Percentiles rank a stretch among this genome's conserved stretches.
Conservation (phyloP, 139 green algal genomes). For the Pleodorina starrii region DNA sequence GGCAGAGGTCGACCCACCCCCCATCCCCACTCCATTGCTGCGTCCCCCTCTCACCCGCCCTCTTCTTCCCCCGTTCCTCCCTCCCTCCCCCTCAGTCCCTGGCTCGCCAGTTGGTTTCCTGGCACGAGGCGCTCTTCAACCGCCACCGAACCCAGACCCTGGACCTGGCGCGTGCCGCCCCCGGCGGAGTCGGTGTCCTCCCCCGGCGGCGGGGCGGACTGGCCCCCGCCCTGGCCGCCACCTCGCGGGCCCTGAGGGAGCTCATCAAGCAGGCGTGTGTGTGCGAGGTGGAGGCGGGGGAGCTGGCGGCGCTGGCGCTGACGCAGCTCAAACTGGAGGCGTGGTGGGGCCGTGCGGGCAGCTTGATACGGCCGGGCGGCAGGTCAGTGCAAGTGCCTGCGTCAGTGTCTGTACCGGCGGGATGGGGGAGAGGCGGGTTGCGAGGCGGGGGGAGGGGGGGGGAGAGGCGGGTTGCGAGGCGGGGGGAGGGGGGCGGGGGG, state of each 20-base stretch:
- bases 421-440: not conserved
- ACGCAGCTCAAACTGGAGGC: constrained; percentile 51
- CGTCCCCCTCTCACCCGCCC: too few relatives aligned
- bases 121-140: not conserved
- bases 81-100: not conserved
- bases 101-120: not conserved
- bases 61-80: too few relatives aligned
- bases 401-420: too few relatives aligned
- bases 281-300: constrained; percentile 61
- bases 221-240: not conserved
- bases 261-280: constrained; percentile 53
- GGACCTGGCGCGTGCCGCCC: too few relatives aligned
- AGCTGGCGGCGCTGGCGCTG: constrained; percentile 54
- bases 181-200: too few relatives aligned
- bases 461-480: too few relatives aligned
- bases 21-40: too few relatives aligned
- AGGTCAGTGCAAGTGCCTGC: not conserved
- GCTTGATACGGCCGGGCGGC: not conserved
- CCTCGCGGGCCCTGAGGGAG: constrained; percentile 2
- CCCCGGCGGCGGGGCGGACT: too few relatives aligned
- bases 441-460: not conserved
- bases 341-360: not conserved
- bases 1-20: not conserved
- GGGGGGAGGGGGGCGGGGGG: too few relatives aligned
- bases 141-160: too few relatives aligned